phyloP scores from a whole-genome alignment of 2,329 filamentous ascomycete species.

The Penicillium sclerotigenum region DNA sequence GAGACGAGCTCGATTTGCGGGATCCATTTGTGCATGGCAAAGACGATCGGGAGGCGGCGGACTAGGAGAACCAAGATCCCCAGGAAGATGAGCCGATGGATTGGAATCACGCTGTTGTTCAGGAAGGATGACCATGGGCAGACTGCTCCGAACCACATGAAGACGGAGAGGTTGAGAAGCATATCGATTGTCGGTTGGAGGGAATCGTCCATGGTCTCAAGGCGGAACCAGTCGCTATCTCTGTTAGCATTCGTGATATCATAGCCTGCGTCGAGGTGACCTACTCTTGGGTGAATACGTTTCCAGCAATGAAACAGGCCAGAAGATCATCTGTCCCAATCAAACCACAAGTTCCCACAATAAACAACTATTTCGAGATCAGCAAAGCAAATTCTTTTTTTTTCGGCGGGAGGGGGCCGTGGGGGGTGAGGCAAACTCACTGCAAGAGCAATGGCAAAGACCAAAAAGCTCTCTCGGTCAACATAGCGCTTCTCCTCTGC shows the following conservation, averaged over 20 bases:
- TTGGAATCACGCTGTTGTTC: conserved; percentile 65
- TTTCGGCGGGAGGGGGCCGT: too few species aligned
- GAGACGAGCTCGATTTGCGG: conserved; percentile 71
- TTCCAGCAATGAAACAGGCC: conserved; percentile 89
- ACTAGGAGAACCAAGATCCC: conserved; percentile 74
- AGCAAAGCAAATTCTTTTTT: not conserved
- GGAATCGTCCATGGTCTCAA: conserved; percentile 84
- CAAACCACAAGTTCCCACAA: conserved; percentile 81
- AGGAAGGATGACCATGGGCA: conserved; percentile 75
- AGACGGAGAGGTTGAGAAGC: conserved; percentile 83
- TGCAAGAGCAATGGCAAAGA: conserved; percentile 79
- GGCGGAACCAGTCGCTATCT: conserved; percentile 79
- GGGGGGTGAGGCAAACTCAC: conserved; percentile 42
- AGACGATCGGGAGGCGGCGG: conserved; percentile 72
- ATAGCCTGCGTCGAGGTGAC: conserved; percentile 16
- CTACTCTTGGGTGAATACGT: conserved; percentile 82
- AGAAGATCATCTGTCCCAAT: conserved; percentile 86
- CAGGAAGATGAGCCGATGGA: conserved; percentile 69
- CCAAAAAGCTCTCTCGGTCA: conserved; percentile 81
- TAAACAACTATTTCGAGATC: conserved; percentile 59
- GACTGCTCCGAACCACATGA: conserved; percentile 86
- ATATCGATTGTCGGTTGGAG: conserved; percentile 94
- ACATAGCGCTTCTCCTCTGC: conserved; percentile 78
- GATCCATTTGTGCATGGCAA: conserved; percentile 70
- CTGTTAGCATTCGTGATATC: conserved; percentile 7